Base-by-base conservation (phyloP, 305 asterid species). In the Fraxinus albicans region DNA sequence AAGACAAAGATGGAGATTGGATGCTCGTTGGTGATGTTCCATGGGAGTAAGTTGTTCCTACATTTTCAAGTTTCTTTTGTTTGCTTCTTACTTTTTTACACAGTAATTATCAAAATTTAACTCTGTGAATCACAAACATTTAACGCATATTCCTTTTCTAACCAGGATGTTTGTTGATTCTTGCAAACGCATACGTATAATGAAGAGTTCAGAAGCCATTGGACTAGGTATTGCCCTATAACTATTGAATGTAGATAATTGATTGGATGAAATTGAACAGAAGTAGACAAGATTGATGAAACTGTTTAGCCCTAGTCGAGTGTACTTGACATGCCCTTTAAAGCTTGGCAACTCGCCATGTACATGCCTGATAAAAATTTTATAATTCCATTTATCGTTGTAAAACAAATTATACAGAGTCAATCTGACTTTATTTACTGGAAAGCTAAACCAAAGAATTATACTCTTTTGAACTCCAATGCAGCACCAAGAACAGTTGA, bases 401-500 rank as follows among this genome's bases (percentile, higher is more conserved):
- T 50, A 50, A 4, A 50, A 50, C 60, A 50, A 50, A 50, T 50
- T 12, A 13, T 15, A 50, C 0, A 17, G 2, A 47, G 15, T 13
- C 6, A 4, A 47, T 19, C 69, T 6, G 72, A 19, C 33, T 60
- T 60, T 60, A 23, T 60, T 60, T 19, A 19, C 8, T 60, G 33
- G 15, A 60, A 19, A 19, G 33, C 72, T 60, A 60, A 60, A 60
- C 6, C 4, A 9, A 36, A 55, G 73, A 7, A 1, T 70, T 2
- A 15, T 33, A 1, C 17, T 74, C 36, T 19, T 70, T 6, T 7
- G 33, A 40, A 76, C 2, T 50, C 15, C 60, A 75, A 67, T 82
- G 84, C 89, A 84, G 89, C 87, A 79, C 89, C 89, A 77, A 84
- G 87, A 82, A 87, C 89, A 73, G 76, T 87, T 78, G 86, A 84